A percentile compares a stretch with the other conserved stretches of the same genome.
Evolutionary conservation across 2,329 filamentous ascomycete species (phyloP).

Genomic region (Tolypocladium album): DNA sequence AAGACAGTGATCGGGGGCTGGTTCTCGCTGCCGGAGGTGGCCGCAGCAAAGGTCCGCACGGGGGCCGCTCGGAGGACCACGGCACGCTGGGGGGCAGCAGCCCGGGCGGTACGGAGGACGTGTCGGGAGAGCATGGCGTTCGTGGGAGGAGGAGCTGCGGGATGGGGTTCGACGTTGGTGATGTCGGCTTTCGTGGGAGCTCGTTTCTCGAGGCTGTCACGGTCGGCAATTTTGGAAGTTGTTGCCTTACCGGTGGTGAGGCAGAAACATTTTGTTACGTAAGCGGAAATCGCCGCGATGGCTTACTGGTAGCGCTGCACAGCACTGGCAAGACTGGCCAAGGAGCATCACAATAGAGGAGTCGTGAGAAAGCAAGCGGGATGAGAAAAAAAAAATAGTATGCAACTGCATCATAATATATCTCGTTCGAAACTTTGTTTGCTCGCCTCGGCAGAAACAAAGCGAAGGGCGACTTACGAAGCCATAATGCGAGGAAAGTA

Average conservation of each 20-base stretch:
- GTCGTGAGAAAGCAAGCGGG: neutral
- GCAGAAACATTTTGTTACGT: slow-evolving; percentile 20
- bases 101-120: slow-evolving; percentile 43
- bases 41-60: slow-evolving; percentile 75
- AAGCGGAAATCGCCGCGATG: neutral
- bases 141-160: slow-evolving; percentile 7
- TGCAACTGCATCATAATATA: neutral
- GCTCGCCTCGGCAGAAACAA: neutral
- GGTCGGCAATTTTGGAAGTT: slow-evolving; percentile 32
- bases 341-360: too few species aligned
- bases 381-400: neutral
- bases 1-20: slow-evolving; percentile 87
- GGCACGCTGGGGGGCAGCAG: slow-evolving; percentile 50
- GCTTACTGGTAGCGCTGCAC: neutral
- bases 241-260: slow-evolving; percentile 27
- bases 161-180: slow-evolving; percentile 14
- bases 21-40: slow-evolving; percentile 53
- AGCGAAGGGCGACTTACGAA: neutral
- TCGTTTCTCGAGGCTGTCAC: slow-evolving; percentile 23
- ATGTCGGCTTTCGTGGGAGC: slow-evolving; percentile 16
- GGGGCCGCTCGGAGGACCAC: slow-evolving; percentile 32
- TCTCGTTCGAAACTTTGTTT: neutral
- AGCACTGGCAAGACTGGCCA: too few species aligned
- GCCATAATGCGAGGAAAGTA: neutral
- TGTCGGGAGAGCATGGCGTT: slow-evolving; percentile 49